Evolutionary conservation across 495 filamentous ascomycete genomes (phyloP).

Genomic region (Penicillium diatomitis): DNA sequence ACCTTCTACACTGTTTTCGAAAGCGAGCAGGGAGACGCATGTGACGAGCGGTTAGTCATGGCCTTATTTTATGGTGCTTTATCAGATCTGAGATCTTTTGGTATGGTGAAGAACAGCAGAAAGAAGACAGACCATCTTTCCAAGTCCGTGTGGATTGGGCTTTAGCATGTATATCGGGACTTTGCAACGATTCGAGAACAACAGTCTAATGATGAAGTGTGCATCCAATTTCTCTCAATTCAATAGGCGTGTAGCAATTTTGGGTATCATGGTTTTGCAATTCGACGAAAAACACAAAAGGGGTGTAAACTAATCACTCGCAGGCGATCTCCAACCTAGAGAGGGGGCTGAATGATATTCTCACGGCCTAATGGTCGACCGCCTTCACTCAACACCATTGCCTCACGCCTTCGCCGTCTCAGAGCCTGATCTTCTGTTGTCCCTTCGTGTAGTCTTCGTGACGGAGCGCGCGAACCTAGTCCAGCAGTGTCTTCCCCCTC

Average conservation of each 20-base stretch:
- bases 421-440: constrained; percentile 42
- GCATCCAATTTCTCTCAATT: constrained; percentile 7
- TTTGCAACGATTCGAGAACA: neutral
- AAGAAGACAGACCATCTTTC: constrained; percentile 89
- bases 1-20: constrained; percentile 73
- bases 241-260: neutral
- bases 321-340: constrained; percentile 4
- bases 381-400: constrained; percentile 45
- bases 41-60: constrained; percentile 44
- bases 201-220: neutral
- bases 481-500: constrained; percentile 41
- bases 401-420: constrained; percentile 42
- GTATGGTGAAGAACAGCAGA: constrained; percentile 78
- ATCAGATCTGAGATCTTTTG: constrained; percentile 76
- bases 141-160: constrained; percentile 65
- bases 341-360: constrained; percentile 41
- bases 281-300: constrained; percentile 2
- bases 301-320: constrained; percentile 1
- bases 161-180: constrained; percentile 28
- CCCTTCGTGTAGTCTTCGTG: constrained; percentile 34
- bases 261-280: constrained; percentile 20
- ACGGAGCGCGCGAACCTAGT: constrained; percentile 11
- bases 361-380: constrained; percentile 38
- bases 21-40: constrained; percentile 46
- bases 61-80: constrained; percentile 72